phyloP scores from a whole-genome alignment of 345 rosid species.

The Bruguiera sexangula region DNA sequence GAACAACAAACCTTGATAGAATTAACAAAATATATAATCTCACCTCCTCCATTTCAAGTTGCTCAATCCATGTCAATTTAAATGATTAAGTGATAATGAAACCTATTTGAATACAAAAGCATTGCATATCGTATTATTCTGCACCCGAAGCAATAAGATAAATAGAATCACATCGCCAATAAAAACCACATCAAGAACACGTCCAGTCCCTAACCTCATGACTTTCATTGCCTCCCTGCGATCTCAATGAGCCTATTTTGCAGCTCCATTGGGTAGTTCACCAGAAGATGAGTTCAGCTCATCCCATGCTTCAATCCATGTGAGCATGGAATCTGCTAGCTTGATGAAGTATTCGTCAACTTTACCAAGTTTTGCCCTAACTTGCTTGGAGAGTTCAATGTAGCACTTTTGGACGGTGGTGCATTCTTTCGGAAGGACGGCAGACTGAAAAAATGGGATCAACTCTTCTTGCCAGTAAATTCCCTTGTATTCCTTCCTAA shows the following conservation, averaged over 20 bases:
- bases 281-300: conserved; percentile 63
- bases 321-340: conserved; percentile 84
- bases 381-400: conserved; percentile 74
- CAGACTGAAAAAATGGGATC: conserved; percentile 85
- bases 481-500: conserved; percentile 88
- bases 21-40: too few relatives aligned
- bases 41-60: background rate
- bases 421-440: conserved; percentile 68
- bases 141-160: background rate
- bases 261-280: conserved; percentile 22
- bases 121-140: background rate
- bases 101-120: background rate
- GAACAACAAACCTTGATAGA: too few relatives aligned
- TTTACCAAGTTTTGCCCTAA: conserved; percentile 61
- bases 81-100: background rate
- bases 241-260: conserved; percentile 28
- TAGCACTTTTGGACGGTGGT: conserved; percentile 85
- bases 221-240: background rate
- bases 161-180: background rate
- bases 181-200: background rate
- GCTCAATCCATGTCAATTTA: background rate
- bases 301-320: conserved; percentile 94
- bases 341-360: conserved; percentile 76
- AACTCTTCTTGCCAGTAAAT: conserved; percentile 95
- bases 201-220: conserved; percentile 1